A percentile compares a stretch with the other conserved stretches of the same genome.
phyloP scores from a whole-genome alignment of 2,329 filamentous ascomycete genomes.

The Nothopassalora personata region DNA sequence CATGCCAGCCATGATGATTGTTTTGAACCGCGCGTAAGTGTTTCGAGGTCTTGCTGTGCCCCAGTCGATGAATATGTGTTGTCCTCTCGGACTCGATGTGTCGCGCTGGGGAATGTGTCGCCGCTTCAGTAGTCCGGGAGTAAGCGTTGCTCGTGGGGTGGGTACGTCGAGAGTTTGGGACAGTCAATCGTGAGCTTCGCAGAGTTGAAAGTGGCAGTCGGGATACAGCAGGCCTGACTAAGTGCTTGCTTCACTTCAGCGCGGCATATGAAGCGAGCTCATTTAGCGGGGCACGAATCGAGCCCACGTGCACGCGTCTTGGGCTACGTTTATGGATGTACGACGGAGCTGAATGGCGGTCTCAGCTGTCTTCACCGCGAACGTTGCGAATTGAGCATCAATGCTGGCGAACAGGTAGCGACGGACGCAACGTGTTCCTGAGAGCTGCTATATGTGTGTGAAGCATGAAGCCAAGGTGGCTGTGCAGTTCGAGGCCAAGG shows the following conservation, averaged over 20 bases:
- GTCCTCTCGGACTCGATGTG: background rate
- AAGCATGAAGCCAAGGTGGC: background rate
- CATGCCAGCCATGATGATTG: constrained; percentile 30
- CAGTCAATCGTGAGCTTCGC: background rate
- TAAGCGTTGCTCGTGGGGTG: background rate
- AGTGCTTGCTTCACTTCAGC: background rate
- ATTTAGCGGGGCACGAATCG: background rate
- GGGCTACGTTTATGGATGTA: background rate
- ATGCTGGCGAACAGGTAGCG: background rate
- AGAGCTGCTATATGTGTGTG: background rate
- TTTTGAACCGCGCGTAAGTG: background rate
- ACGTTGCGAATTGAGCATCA: background rate
- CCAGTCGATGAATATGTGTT: background rate
- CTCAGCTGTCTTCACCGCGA: background rate
- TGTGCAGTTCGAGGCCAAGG: background rate
- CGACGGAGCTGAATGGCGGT: background rate
- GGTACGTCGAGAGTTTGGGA: too few relatives aligned
- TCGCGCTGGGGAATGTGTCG: background rate
- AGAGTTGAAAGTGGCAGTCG: background rate
- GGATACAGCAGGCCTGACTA: background rate
- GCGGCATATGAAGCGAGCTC: background rate
- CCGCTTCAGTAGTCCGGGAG: background rate
- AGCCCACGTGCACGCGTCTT: background rate
- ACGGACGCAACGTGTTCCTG: background rate
- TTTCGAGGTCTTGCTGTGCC: background rate